A percentile compares a stretch with the other conserved stretches of the same genome.
phyloP scores from a whole-genome alignment of 257 asterid species.

The Schizonepeta tenuifolia region DNA sequence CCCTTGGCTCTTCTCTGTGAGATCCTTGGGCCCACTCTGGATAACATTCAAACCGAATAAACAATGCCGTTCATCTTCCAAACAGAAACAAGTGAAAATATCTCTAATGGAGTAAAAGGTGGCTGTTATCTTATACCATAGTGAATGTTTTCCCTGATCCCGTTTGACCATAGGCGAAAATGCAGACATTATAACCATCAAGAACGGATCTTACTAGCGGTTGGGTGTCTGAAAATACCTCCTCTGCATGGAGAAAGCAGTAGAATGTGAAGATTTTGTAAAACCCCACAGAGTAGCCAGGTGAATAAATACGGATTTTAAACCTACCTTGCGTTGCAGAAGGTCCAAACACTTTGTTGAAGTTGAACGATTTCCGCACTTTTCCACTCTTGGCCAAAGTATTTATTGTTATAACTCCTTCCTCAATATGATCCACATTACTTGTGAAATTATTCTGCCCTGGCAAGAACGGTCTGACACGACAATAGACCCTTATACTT shows the following conservation, averaged over 20 bases:
- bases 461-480: constrained; percentile 85
- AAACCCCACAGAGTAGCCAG: neutral
- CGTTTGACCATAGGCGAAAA: constrained; percentile 98
- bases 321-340: constrained; percentile 82
- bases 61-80: constrained; percentile 19
- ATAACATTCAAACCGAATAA: constrained; percentile 35
- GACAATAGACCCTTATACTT: constrained; percentile 94
- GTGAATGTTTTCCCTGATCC: constrained; percentile 98
- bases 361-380: constrained; percentile 73
- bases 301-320: constrained; percentile 2
- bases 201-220: constrained; percentile 91
- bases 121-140: constrained; percentile 63
- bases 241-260: constrained; percentile 56
- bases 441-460: constrained; percentile 59
- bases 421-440: constrained; percentile 83
- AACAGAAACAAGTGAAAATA: constrained; percentile 16
- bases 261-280: constrained; percentile 26
- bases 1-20: constrained; percentile 78
- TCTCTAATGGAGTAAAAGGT: neutral
- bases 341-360: constrained; percentile 94
- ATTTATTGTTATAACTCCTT: constrained; percentile 76
- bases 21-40: constrained; percentile 88
- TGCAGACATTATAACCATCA: constrained; percentile 96
- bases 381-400: constrained; percentile 68
- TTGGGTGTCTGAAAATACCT: constrained; percentile 87